phyloP scores from a whole-genome alignment of 2,329 filamentous ascomycete species.

The Tolypocladium ovalisporum region DNA sequence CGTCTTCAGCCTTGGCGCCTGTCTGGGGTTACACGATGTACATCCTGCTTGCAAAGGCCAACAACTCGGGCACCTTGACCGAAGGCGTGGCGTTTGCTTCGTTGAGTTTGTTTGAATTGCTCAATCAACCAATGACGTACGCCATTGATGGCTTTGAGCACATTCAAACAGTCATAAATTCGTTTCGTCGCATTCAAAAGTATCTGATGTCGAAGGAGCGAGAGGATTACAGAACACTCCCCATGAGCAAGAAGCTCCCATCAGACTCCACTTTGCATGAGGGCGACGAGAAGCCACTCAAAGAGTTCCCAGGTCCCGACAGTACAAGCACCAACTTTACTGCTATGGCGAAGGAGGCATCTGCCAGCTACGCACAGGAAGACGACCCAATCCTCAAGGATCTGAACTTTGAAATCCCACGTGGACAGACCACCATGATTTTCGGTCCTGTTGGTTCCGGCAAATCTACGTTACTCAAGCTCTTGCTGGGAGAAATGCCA shows the following conservation, averaged over 20 bases:
- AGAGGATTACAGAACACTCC: constrained; percentile 3
- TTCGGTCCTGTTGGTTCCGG: constrained; percentile 12
- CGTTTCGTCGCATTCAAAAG: constrained; percentile 10
- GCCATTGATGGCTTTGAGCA: constrained; percentile 10
- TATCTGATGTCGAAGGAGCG: constrained; percentile 10
- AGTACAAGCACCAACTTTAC: not conserved
- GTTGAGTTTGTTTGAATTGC: constrained; percentile 9
- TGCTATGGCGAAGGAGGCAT: constrained; percentile 1
- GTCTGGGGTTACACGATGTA: constrained; percentile 9
- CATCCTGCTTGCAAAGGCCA: constrained; percentile 5
- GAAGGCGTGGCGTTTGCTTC: constrained; percentile 11
- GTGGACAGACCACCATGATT: constrained; percentile 11
- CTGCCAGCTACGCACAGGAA: constrained; percentile 5
- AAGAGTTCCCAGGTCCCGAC: not conserved
- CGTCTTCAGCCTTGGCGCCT: constrained; percentile 8
- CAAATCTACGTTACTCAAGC: constrained; percentile 12
- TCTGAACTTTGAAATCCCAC: constrained; percentile 5
- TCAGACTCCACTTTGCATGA: not conserved
- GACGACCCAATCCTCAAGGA: not conserved
- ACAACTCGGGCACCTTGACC: constrained; percentile 6
- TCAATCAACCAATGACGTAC: constrained; percentile 9
- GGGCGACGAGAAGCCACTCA: not conserved
- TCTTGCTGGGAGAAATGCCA: constrained; percentile 12
- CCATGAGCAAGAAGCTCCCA: not conserved
- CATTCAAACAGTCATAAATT: constrained; percentile 10